Evolutionary conservation across 495 filamentous ascomycete genomes (phyloP).

Genomic region (Amorphotheca resinae): DNA sequence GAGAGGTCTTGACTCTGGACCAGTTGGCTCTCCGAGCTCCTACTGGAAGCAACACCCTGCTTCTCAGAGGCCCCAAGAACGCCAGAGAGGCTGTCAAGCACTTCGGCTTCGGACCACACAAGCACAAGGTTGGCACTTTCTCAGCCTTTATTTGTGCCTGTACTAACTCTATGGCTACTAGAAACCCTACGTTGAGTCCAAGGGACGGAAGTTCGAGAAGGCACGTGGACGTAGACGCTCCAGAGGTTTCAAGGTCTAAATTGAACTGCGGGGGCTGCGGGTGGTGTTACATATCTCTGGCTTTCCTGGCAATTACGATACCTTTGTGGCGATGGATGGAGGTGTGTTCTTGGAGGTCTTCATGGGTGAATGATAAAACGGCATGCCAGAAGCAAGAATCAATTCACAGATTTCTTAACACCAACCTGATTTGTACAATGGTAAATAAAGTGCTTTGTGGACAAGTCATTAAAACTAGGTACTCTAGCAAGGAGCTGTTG

Average conservation of each 20-base stretch:
- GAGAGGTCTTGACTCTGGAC: slow-evolving; percentile 87
- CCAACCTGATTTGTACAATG: too few species aligned
- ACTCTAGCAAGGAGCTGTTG: too few species aligned
- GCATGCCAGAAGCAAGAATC: too few species aligned
- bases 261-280: slow-evolving; percentile 1
- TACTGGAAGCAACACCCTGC: slow-evolving; percentile 85
- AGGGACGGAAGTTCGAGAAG: slow-evolving; percentile 97
- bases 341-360: background rate
- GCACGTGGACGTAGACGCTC: slow-evolving; percentile 96
- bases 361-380: too few species aligned
- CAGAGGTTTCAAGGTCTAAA: slow-evolving; percentile 96
- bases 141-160: background rate
- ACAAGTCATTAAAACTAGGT: too few species aligned
- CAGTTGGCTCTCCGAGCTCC: slow-evolving; percentile 88
- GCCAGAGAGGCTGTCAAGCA: slow-evolving; percentile 94
- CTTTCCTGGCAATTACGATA: slow-evolving; percentile 6
- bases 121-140: slow-evolving; percentile 64
- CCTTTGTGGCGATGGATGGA: background rate
- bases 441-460: too few species aligned
- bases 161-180: slow-evolving; percentile 26
- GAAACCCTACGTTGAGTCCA: slow-evolving; percentile 95
- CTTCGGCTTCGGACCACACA: slow-evolving; percentile 95
- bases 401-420: too few species aligned
- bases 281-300: slow-evolving; percentile 11
- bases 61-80: slow-evolving; percentile 95